Evolutionary conservation across 169 alveolate species (phyloP).

Genomic region (Cryptosporidium muris): DNA sequence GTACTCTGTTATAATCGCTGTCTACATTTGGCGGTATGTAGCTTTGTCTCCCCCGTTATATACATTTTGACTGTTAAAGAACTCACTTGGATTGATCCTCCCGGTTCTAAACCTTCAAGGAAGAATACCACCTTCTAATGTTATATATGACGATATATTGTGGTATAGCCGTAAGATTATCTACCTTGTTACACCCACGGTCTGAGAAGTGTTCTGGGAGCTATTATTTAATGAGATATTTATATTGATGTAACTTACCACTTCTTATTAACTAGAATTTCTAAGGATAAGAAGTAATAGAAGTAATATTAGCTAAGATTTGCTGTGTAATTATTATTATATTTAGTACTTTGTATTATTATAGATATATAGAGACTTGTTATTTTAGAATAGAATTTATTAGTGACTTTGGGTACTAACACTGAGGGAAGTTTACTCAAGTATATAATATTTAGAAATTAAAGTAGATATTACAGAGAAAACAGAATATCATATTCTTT

Average conservation of each 20-base stretch:
- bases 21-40: not conserved
- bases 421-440: too few species aligned
- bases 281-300: too few species aligned
- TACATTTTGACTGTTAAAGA: not conserved
- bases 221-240: not conserved
- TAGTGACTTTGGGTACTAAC: too few species aligned
- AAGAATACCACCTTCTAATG: slow-evolving; percentile 44
- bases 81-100: slow-evolving; percentile 73
- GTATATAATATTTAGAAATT: too few species aligned
- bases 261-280: not conserved
- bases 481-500: too few species aligned
- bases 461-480: too few species aligned
- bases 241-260: not conserved
- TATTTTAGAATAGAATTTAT: too few species aligned
- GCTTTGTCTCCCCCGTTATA: not conserved
- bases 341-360: too few species aligned
- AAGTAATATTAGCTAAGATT: too few species aligned
- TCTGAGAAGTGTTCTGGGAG: slow-evolving; percentile 60
- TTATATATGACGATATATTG: slow-evolving; percentile 38
- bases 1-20: not conserved
- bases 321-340: too few species aligned
- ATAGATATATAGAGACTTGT: too few species aligned
- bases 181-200: slow-evolving; percentile 72
- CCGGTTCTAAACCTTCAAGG: slow-evolving; percentile 72
- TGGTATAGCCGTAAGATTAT: slow-evolving; percentile 58